These are phyloP conservation scores for Jasminum sambac DNA, from an alignment of 257 asterid genomes.

Conservation along the genomic window DNA sequence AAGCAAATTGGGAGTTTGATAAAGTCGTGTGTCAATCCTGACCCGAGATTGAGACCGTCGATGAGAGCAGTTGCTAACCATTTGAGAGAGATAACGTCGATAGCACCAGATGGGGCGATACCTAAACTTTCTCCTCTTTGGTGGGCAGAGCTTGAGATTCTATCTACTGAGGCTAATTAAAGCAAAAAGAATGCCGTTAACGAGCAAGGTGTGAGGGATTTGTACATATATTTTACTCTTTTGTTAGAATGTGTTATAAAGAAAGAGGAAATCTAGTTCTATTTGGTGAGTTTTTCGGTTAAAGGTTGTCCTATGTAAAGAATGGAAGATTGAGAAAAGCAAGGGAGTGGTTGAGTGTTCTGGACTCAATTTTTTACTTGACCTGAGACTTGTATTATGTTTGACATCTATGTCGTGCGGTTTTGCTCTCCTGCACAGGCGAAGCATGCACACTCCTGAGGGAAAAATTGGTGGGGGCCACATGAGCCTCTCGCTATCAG, in stretches of 20 bases:
- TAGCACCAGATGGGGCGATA: conserved; percentile 66
- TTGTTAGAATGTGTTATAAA: conserved; percentile 15
- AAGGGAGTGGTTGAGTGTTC: neutral
- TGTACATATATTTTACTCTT: conserved; percentile 11
- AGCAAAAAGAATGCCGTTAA: conserved; percentile 14
- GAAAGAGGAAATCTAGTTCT: conserved; percentile 10
- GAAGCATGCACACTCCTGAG: no score
- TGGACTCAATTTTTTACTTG: neutral
- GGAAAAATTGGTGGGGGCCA: no score
- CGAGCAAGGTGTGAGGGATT: conserved; percentile 11
- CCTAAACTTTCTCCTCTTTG: conserved; percentile 75
- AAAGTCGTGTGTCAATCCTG: conserved; percentile 49
- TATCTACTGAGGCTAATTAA: conserved; percentile 44
- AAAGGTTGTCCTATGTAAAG: neutral
- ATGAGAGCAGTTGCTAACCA: conserved; percentile 52
- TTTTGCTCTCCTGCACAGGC: no score
- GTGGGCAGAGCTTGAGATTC: conserved; percentile 95
- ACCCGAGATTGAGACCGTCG: conserved; percentile 44
- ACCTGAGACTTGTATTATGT: neutral
- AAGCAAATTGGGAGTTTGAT: conserved; percentile 50
- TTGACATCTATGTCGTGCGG: neutral
- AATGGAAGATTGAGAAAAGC: neutral
- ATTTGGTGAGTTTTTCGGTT: neutral
- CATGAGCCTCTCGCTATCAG: no score
- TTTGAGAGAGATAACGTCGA: conserved; percentile 66